A percentile compares a stretch with the other conserved stretches of the same genome.
phyloP scores from a whole-genome alignment of 169 alveolate species.

The Eimeria tenella region DNA sequence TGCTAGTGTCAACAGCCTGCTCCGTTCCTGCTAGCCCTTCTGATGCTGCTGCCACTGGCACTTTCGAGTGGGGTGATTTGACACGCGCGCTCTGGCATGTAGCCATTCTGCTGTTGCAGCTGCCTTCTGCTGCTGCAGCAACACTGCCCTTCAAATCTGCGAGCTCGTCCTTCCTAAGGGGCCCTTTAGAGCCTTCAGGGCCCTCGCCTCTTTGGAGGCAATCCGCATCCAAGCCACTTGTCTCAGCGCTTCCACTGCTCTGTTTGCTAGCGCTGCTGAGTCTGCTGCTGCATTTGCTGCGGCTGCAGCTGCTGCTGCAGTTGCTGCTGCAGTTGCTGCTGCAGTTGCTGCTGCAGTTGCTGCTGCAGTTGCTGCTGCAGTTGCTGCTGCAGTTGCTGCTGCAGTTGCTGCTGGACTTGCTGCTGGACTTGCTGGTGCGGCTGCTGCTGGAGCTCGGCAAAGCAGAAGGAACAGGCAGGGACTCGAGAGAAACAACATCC shows the following conservation, averaged over 20 bases:
- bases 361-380: neutral
- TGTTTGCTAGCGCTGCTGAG: conserved; percentile 7
- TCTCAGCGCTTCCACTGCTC: neutral
- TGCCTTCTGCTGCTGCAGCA: neutral
- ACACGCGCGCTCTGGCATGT: neutral
- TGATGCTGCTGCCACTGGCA: too few relatives aligned
- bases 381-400: neutral
- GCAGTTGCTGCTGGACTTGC: too few relatives aligned
- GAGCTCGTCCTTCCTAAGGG: neutral
- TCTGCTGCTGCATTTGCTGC: conserved; percentile 12
- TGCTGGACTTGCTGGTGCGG: neutral
- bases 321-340: neutral
- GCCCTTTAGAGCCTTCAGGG: neutral
- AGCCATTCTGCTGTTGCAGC: neutral
- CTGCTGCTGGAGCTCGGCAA: neutral
- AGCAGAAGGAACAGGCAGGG: neutral
- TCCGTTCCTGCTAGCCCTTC: too few relatives aligned
- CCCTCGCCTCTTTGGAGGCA: neutral
- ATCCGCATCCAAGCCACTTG: neutral
- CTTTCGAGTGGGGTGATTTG: too few relatives aligned
- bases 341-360: neutral
- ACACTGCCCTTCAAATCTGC: neutral
- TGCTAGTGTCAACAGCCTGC: neutral
- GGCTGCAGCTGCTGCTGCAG: neutral
- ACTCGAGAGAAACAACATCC: neutral